Base-by-base conservation (phyloP, 2,329 filamentous ascomycete species). In the Botryotinia narcissicola region DNA sequence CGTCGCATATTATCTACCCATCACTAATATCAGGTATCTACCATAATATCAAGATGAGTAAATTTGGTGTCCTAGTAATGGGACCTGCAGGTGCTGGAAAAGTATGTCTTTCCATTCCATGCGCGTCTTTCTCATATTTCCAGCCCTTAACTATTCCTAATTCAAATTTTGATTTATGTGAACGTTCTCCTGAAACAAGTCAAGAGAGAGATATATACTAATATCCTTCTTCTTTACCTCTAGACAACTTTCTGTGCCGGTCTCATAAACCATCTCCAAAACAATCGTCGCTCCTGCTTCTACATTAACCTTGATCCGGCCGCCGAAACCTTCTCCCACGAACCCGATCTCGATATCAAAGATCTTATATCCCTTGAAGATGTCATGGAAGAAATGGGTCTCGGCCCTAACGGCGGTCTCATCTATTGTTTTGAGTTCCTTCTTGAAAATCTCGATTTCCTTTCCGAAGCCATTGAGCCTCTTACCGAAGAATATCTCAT, bases 271-370 rank as follows among this genome's bases (percentile, higher is more conserved):
- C 94, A 98, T 81, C 91, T 98, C 40, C 91, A 93, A 79, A 92
- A 94, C 81, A 95, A 93, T 83, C 93, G 93, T 73, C 93, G 95
- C n/a, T 97, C 94, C 68, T 93, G 93, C 83, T 97, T 97, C 87
- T 99, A 98, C 84, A 92, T 99, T 81, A 99, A 99, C 84, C 93
- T 99, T 80, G 96, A 99, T 82, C 96, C 96, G 10, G 96, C 96
- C 73, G 96, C 96, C 81, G 95, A 98, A 83, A 88, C 91, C 67
- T 98, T 99, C 83, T 91, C 92, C 80, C 97, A 97, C 84, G 87
- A 93, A 78, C 96, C 95, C 35, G 95, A 97, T 82, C 90, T 97
- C 80, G 95, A 98, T 83, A 98, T 98, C 86, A 95, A 94, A 82
- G 94, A 98, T 79, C 89, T 98, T 76, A 97, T 98, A 83, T 93